Conservation (phyloP, 345 rosid genomes). For the Heritiera littoralis region DNA sequence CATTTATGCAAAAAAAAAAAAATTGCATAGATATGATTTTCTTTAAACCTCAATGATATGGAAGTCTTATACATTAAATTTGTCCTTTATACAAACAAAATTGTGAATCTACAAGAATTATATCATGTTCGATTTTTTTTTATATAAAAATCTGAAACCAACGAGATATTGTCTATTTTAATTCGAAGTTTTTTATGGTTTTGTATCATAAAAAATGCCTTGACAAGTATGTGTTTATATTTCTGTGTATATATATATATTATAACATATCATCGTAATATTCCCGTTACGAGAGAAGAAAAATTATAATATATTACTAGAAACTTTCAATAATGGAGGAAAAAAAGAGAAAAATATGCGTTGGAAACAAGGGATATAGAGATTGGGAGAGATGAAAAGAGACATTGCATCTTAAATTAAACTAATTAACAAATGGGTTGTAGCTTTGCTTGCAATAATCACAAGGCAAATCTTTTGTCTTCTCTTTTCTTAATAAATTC, state of each 20-base stretch:
- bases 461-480: slow-evolving; percentile 23
- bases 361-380: slow-evolving; percentile 40
- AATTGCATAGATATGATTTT: too few relatives aligned
- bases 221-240: too few relatives aligned
- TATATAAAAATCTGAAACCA: too few relatives aligned
- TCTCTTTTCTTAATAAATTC: not conserved
- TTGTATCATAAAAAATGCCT: too few relatives aligned
- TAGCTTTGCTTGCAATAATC: slow-evolving; percentile 52
- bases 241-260: too few relatives aligned
- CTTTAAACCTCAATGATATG: too few relatives aligned
- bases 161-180: too few relatives aligned
- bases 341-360: slow-evolving; percentile 32
- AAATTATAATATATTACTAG: not conserved
- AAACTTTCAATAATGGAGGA: not conserved
- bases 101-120: not conserved
- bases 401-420: slow-evolving; percentile 44
- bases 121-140: not conserved
- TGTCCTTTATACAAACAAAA: too few relatives aligned
- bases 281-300: not conserved
- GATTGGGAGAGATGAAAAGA: slow-evolving; percentile 31
- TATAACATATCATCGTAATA: too few relatives aligned
- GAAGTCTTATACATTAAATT: too few relatives aligned
- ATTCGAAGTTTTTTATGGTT: too few relatives aligned
- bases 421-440: slow-evolving; percentile 21
- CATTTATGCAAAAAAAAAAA: too few relatives aligned